Conservation (phyloP, 495 filamentous ascomycete genomes). For the Aspergillus mulundensis region DNA sequence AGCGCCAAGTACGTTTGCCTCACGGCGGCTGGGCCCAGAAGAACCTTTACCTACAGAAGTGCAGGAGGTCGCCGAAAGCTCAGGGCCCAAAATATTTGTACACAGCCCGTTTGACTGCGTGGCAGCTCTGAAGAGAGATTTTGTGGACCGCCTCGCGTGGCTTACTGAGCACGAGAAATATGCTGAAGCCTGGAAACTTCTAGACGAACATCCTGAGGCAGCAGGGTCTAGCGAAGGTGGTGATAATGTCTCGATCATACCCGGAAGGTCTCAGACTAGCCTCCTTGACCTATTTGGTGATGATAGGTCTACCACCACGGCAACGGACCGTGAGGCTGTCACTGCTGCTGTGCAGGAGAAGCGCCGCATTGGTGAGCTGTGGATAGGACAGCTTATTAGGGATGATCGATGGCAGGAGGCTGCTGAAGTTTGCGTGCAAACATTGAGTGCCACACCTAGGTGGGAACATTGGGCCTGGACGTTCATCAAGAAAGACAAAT, state of each 20-base stretch:
- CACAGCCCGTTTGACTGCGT: conserved; percentile 96
- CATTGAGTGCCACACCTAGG: conserved; percentile 67
- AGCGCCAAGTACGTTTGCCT: conserved; percentile 39
- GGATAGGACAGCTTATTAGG: conserved; percentile 79
- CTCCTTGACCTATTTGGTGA: conserved; percentile 77
- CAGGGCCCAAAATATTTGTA: conserved; percentile 89
- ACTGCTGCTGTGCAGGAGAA: conserved; percentile 84
- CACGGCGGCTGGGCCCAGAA: conserved; percentile 27
- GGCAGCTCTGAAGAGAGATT: conserved; percentile 77
- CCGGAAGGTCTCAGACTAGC: conserved; percentile 49
- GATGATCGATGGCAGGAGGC: conserved; percentile 71
- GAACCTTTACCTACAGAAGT: conserved; percentile 36
- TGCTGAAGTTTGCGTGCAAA: conserved; percentile 72
- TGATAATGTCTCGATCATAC: conserved; percentile 56
- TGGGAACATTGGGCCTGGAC: conserved; percentile 96
- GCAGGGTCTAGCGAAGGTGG: conserved; percentile 28
- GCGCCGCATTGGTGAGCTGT: conserved; percentile 83
- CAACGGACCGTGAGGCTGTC: conserved; percentile 34
- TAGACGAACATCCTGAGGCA: conserved; percentile 73
- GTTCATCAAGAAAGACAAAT: conserved; percentile 77
- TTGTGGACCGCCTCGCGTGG: conserved; percentile 81
- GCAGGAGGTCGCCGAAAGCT: conserved; percentile 46
- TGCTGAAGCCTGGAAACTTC: conserved; percentile 78
- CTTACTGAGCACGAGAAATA: conserved; percentile 73
- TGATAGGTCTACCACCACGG: conserved; percentile 60